phyloP scores from a whole-genome alignment of 345 rosid genomes.

The Kernera saxatilis region DNA sequence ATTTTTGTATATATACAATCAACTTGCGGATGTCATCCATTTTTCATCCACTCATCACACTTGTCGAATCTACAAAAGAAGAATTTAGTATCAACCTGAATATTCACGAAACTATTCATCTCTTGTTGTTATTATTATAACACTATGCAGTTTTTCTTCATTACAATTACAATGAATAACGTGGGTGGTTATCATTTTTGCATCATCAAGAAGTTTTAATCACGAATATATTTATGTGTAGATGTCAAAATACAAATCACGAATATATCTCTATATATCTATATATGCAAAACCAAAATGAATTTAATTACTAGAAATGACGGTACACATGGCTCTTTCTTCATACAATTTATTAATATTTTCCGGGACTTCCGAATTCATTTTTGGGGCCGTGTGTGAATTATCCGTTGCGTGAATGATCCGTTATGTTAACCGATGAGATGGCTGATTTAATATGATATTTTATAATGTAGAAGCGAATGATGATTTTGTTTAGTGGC shows the following conservation, averaged over 20 bases:
- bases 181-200: not conserved
- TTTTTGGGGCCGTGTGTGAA: not conserved
- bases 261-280: not conserved
- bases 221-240: not conserved
- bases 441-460: not conserved
- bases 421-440: not conserved
- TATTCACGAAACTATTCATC: conserved; percentile 12
- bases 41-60: conserved; percentile 22
- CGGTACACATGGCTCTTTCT: not conserved
- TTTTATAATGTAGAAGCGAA: not conserved
- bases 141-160: not conserved
- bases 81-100: conserved; percentile 24
- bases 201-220: not conserved
- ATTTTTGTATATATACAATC: not conserved
- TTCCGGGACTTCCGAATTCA: not conserved
- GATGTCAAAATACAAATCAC: too few species aligned
- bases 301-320: not conserved
- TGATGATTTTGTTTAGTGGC: conserved; percentile 22
- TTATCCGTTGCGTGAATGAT: not conserved
- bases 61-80: conserved; percentile 9
- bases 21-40: conserved; percentile 27
- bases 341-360: not conserved
- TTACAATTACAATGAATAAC: not conserved
- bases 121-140: not conserved
- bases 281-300: not conserved